A percentile compares a stretch with the other conserved stretches of the same genome.
These are phyloP conservation scores for Apiotrichum laibachii DNA, from an alignment of 1,284 basidiomycete species.

Conservation along the genomic window DNA sequence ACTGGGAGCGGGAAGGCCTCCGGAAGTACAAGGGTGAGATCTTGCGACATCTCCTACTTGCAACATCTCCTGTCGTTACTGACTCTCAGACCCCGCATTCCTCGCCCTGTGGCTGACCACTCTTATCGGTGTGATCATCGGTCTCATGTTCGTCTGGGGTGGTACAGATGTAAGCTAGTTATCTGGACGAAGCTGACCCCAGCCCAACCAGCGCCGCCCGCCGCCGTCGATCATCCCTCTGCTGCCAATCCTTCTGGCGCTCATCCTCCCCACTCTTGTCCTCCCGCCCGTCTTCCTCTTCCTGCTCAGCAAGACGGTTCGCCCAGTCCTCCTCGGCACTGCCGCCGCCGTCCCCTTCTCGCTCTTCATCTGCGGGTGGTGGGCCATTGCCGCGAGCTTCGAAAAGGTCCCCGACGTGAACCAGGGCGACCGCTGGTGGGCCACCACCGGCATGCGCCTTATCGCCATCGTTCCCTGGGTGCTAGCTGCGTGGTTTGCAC, in stretches of 20 bases:
- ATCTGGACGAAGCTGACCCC: not conserved
- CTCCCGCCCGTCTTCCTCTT: constrained; percentile 74
- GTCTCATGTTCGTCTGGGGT: constrained; percentile 50
- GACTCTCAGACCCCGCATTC: constrained; percentile 40
- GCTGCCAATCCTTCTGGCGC: constrained; percentile 74
- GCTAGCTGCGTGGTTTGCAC: constrained; percentile 67
- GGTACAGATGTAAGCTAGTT: constrained; percentile 41
- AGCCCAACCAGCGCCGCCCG: constrained; percentile 4
- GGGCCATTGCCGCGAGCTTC: constrained; percentile 86
- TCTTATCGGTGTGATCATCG: constrained; percentile 41
- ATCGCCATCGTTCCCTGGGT: constrained; percentile 73
- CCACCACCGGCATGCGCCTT: constrained; percentile 62
- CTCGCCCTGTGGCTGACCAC: constrained; percentile 47
- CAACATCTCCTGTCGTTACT: too few relatives aligned
- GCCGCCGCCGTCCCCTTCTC: constrained; percentile 75
- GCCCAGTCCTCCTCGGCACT: constrained; percentile 75
- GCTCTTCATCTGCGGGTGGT: constrained; percentile 74
- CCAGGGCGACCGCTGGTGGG: constrained; percentile 72
- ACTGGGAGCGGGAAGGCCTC: constrained; percentile 47
- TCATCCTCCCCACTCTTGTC: constrained; percentile 68
- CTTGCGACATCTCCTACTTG: too few relatives aligned
- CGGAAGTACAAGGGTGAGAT: constrained; percentile 49
- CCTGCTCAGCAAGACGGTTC: constrained; percentile 71
- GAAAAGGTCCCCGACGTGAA: constrained; percentile 68
- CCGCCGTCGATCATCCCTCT: constrained; percentile 64